Base-by-base conservation (phyloP, 2,329 filamentous ascomycete species). In the Colletotrichum truncatum region DNA sequence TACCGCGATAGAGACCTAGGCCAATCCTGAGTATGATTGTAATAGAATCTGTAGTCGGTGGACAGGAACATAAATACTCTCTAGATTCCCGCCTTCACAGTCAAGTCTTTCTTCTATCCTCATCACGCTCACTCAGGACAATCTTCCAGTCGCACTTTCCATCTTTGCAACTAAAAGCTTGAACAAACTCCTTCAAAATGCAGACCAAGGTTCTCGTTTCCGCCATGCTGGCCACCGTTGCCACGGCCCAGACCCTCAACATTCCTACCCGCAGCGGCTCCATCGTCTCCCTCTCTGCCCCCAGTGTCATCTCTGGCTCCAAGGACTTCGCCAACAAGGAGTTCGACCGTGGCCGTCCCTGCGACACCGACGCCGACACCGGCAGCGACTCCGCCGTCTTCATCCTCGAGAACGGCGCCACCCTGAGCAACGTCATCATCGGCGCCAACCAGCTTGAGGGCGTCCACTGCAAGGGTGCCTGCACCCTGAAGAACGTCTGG, bases 381-480 rank as follows among this genome's bases (percentile, higher is more conserved):
- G 67, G 67, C 55, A 67, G 63, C 21, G 69, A 68, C 4, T 70
- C 69, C 54, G 81, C 84, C 46, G 84, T 87, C 72, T 87, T 87
- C 79, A 77, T 83, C 66, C 76, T 87, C 55, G 77, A 81, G 72
- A 75, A 80, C 53, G 84, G 84, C 28, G 85, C 80, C 28, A 83
- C 78, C 25, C 74, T 86, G 26, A 81, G 78, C 68, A 86, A 86
- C 70, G 83, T 83, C 71, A 85, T 86, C 71, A 85, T 86, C 55
- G 83, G 85, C 21, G 77, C 77, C n/a, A 79, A 82, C 63, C 77
- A 85, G 66, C 77, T 80, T 34, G 84, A 84, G 73, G 84, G 80
- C 56, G 79, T 86, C 30, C 83, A 86, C 75, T 86, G 84, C 73
- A 72, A 79, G 55, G 82, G 81, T 32, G 73, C 78, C 12, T 85